A percentile compares a stretch with the other conserved stretches of the same genome.
phyloP scores from a whole-genome alignment of 768 basidiomycete species.

The Leccinum truebloodii region DNA sequence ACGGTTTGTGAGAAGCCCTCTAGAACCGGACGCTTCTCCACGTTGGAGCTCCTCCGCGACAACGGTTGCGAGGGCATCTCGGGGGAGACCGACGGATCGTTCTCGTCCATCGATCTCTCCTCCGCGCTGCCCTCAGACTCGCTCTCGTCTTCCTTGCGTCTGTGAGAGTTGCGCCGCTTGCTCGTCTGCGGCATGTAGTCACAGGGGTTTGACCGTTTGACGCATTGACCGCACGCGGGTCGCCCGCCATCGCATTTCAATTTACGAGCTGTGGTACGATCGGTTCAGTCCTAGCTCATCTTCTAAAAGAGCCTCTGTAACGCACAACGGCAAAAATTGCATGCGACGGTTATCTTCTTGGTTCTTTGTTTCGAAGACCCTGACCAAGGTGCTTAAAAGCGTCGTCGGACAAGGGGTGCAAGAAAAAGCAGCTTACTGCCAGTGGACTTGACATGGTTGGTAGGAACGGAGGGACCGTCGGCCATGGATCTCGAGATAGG shows the following conservation, averaged over 20 bases:
- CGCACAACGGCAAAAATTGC: conserved; percentile 90
- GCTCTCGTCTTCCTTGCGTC: conserved; percentile 60
- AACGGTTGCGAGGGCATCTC: conserved; percentile 38
- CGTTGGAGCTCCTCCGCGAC: conserved; percentile 38
- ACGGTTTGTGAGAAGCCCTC: conserved; percentile 32
- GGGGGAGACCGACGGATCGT: conserved; percentile 59
- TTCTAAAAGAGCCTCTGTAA: conserved; percentile 22
- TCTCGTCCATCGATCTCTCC: conserved; percentile 51
- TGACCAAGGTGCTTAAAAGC: conserved; percentile 29
- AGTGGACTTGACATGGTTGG: conserved; percentile 34
- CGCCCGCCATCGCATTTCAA: conserved; percentile 87
- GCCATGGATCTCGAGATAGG: conserved; percentile 41
- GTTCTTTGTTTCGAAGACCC: conserved; percentile 66
- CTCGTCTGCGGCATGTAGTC: conserved; percentile 75
- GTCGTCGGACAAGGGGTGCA: conserved; percentile 8
- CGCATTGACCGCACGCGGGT: conserved; percentile 80
- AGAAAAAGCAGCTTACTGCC: conserved; percentile 37
- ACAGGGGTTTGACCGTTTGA: conserved; percentile 75
- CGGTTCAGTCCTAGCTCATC: conserved; percentile 19
- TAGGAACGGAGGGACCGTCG: conserved; percentile 35
- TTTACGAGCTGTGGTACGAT: conserved; percentile 63
- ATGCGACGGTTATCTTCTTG: conserved; percentile 88
- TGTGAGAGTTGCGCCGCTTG: conserved; percentile 69
- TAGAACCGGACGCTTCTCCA: conserved; percentile 36
- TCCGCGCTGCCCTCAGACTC: conserved; percentile 67